Conservation (phyloP, 2,329 filamentous ascomycete genomes). For the Epichloe elymi region DNA sequence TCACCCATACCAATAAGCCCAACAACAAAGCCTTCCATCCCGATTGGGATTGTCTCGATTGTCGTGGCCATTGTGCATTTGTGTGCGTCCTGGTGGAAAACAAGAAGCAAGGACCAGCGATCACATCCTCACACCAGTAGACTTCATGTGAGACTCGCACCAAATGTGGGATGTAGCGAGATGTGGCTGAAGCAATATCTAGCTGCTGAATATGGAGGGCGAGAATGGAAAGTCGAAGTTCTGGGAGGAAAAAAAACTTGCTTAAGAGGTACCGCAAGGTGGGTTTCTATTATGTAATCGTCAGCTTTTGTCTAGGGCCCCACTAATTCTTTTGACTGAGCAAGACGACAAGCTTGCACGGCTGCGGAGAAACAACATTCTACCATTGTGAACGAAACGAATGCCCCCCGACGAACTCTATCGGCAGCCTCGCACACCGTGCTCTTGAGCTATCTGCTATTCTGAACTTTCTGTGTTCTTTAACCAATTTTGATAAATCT, state of each 20-base stretch:
- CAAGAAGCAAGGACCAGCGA: constrained; percentile 12
- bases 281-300: constrained; percentile 3
- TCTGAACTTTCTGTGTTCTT: too few species aligned
- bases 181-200: background rate
- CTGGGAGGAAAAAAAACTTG: background rate
- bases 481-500: background rate
- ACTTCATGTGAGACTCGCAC: background rate
- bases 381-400: too few species aligned
- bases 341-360: background rate
- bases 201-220: background rate
- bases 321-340: background rate
- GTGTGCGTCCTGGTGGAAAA: constrained; percentile 13
- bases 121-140: constrained; percentile 13
- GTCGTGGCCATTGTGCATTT: constrained; percentile 16
- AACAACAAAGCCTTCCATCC: constrained; percentile 60
- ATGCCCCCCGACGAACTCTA: background rate
- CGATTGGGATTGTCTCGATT: constrained; percentile 19
- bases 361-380: too few species aligned
- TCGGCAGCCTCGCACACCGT: too few species aligned
- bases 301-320: background rate
- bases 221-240: fast-evolving
- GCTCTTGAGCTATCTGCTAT: too few species aligned
- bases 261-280: background rate
- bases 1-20: constrained; percentile 98
- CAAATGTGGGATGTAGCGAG: background rate